Evolutionary conservation across 257 asterid species (phyloP), one percentile per base, ranked within the genome.

Genomic region (Mitragyna speciosa): DNA sequence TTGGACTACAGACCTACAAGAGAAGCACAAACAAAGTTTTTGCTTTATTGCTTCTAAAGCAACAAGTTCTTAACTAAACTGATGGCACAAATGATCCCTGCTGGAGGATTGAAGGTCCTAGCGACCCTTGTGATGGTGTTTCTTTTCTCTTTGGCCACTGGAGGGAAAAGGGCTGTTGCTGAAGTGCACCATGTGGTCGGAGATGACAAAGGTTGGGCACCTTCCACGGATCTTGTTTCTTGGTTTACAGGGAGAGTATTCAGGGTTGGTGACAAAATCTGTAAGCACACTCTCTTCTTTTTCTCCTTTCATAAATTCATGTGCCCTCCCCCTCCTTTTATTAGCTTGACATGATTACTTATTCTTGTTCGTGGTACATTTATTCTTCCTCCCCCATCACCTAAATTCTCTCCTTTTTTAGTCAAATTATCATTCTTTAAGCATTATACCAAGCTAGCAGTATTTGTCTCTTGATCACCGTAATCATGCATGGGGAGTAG

Each of bases 171-270:
- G 70, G 89, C 79, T 43, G 81, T 79, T 0, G 95, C 87, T 16
- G 80, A 82, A 78, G 89, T 86, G 79, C 94, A 90, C 82, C 96
- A 93, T 84, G 86, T 88, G 72, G 93, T 87, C 24, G 92, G 94
- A 66, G 91, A 79, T 2, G 91, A 86, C n/a, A 48, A 63, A 7
- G 91, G 86, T 7, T 90, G 92, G 94, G 83, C 84, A 39, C 81
- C 88, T 14, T 72, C 83, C 33, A 81, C 84, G 17, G 86, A 90
- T 82, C 76, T 86, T 80, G 43, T 4, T 64, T 85, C 94, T 52
- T 92, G 93, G 93, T 61, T 87, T 49, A 76, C 89, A 36, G 94
- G 89, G 54, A 90, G 94, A 78, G 82, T 81, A 74, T 88, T 93
- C 86, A 85, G 78, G 69, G 92, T 89, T 48, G 98, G 98, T 11